Base-by-base conservation (phyloP, 345 rosid species). In the Moricandia arvensis region DNA sequence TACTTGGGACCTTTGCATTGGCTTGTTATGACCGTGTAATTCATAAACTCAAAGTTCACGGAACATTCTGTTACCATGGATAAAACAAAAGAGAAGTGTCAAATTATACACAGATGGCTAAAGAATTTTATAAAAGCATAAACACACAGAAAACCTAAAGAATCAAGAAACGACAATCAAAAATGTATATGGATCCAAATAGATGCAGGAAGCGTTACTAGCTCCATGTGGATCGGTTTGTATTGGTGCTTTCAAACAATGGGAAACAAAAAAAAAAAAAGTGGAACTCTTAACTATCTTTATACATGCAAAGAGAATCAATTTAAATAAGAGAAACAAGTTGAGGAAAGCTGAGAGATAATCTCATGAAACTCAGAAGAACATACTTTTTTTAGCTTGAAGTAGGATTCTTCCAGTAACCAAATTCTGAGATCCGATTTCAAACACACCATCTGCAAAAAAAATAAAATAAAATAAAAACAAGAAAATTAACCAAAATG, bases 371-470 rank as follows among this genome's bases (percentile, higher is more conserved):
- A 45, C 24, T 30, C 0, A 2, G 47, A 63, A 18, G 29, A 63
- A 63, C 59, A 61, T 72, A 74, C 96, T 63, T 86, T 87, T 89
- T 82, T 78, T 84, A 64, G 92, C 75, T 81, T 92, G 97, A 62
- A 90, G 96, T 60, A 90, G 88, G 79, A 68, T 86, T 75, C 97
- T 85, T 63, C 87, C 86, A 21, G 71, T 63, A 74, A 41, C 75
- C 72, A 72, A 75, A 76, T 62, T 54, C 79, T 76, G 82, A 69
- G 90, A 84, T 70, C 79, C 80, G 16, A 87, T 76, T 76, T 81
- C 64, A 89, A 85, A 80, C 66, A 81, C 73, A 57, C 69, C 83
- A 82, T 86, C 93, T 47, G 54, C 54, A 47, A 3, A 43, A 43
- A 43, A 41, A 41, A 9, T 34, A 7, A 10, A 10, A 4, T n/a